Evolutionary conservation across 108 stramenopile species (phyloP).

Genomic region (Nitzschia palea): DNA sequence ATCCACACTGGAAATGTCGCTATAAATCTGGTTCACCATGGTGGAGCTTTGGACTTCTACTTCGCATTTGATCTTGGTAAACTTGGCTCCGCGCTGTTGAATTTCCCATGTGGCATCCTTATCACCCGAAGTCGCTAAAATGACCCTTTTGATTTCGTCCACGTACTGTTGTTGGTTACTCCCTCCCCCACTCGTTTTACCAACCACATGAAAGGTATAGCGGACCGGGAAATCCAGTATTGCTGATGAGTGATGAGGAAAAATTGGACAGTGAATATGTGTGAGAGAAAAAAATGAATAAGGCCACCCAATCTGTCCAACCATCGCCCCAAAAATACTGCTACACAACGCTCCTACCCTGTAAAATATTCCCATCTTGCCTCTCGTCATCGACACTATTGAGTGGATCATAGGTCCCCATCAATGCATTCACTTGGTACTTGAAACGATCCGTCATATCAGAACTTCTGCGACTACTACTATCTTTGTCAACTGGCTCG

Average conservation of each 20-base stretch:
- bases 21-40: conserved; percentile 69
- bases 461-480: conserved; percentile 10
- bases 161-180: conserved; percentile 37
- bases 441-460: conserved; percentile 81
- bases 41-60: conserved; percentile 60
- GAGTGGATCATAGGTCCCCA: conserved; percentile 70
- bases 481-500: no score
- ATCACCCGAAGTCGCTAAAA: conserved; percentile 51
- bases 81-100: conserved; percentile 66
- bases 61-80: conserved; percentile 56
- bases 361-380: conserved; percentile 69
- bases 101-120: conserved; percentile 39
- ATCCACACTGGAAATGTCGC: conserved; percentile 64
- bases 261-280: no score
- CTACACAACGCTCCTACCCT: conserved; percentile 7
- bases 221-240: conserved; percentile 63
- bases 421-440: conserved; percentile 78
- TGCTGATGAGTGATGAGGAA: no score
- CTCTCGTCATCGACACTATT: conserved; percentile 58
- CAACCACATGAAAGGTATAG: conserved; percentile 69
- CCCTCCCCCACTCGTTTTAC: conserved; percentile 52
- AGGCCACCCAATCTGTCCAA: no score
- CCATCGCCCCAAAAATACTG: no score
- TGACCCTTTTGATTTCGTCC: conserved; percentile 43
- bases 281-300: no score